Evolutionary conservation across 257 asterid genomes (phyloP).

Genomic region (Solanum ossicruentum): DNA sequence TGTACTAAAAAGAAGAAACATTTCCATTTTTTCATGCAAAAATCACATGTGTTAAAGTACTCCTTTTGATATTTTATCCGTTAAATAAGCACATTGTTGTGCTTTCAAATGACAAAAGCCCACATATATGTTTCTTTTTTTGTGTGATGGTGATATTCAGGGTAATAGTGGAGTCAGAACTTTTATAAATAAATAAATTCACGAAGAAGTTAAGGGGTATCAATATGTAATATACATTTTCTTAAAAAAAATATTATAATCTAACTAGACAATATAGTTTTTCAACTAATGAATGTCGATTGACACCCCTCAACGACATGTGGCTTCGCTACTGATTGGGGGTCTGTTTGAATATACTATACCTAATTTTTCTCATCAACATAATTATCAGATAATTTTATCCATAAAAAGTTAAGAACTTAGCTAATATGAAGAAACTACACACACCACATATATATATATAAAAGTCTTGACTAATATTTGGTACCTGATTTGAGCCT

Average conservation of each 20-base stretch:
- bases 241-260: too few relatives aligned
- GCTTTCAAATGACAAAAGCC: neutral
- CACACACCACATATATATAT: too few relatives aligned
- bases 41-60: neutral
- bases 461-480: too few relatives aligned
- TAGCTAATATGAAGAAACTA: neutral
- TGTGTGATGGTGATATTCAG: accelerated
- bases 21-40: neutral
- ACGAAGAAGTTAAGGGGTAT: too few relatives aligned
- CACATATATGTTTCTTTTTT: neutral
- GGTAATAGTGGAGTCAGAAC: too few relatives aligned
- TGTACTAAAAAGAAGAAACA: neutral
- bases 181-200: too few relatives aligned
- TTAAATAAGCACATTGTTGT: neutral
- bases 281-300: too few relatives aligned
- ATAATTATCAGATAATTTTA: neutral
- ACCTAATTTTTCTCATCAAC: neutral
- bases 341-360: neutral
- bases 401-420: neutral
- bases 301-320: too few relatives aligned
- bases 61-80: neutral
- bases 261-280: too few relatives aligned
- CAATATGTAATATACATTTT: too few relatives aligned
- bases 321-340: too few relatives aligned
- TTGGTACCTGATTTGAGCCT: neutral